A percentile compares a stretch with the other conserved stretches of the same genome.
Conservation (phyloP, 2,329 filamentous ascomycete species). For the Hypoxylon rubiginosum region DNA sequence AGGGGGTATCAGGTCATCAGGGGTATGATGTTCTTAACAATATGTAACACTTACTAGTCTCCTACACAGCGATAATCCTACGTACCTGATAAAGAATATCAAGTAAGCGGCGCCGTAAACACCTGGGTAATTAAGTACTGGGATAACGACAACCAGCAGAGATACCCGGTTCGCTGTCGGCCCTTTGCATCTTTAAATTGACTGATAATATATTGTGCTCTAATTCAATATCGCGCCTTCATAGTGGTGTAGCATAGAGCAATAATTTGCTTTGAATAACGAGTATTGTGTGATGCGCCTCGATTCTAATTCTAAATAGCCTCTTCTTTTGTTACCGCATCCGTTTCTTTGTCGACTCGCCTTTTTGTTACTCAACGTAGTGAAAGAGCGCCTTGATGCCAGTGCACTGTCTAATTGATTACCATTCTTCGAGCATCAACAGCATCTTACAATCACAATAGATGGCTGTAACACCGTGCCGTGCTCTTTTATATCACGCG, state of each 20-base stretch:
- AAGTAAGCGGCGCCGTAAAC: too few relatives aligned
- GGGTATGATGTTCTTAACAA: too few relatives aligned
- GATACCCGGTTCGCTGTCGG: too few relatives aligned
- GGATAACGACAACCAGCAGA: too few relatives aligned
- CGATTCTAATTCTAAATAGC: background rate
- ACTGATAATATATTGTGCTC: background rate
- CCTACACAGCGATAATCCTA: too few relatives aligned
- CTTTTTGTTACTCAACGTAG: constrained; percentile 10
- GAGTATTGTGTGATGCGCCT: background rate
- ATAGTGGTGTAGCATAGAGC: background rate
- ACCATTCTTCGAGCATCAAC: background rate
- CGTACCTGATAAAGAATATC: too few relatives aligned
- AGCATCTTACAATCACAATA: background rate
- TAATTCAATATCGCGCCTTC: background rate
- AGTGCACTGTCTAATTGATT: constrained; percentile 7
- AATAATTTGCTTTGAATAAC: background rate
- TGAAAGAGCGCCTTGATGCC: constrained; percentile 6
- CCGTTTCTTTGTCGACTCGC: constrained; percentile 1
- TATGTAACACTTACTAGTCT: too few relatives aligned
- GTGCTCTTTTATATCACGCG: background rate
- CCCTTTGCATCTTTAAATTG: too few relatives aligned
- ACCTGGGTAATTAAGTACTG: too few relatives aligned
- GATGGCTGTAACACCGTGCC: background rate
- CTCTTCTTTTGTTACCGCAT: constrained; percentile 30
- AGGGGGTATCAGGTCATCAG: too few relatives aligned